Evolutionary conservation across 805 yeast species (phyloP).

Genomic region (Candida coquimbonensis): DNA sequence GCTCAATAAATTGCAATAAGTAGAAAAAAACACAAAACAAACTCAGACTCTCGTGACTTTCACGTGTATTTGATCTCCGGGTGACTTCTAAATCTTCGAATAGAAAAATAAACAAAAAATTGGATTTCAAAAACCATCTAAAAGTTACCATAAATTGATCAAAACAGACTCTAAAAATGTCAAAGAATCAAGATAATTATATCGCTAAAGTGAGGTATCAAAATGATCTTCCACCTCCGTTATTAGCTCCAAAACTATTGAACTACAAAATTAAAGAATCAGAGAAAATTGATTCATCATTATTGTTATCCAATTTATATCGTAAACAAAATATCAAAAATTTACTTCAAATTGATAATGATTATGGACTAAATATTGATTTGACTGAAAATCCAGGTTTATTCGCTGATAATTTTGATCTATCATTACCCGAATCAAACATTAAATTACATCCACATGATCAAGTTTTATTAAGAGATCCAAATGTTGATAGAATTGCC

Average conservation of each 20-base stretch:
- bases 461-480: constrained; percentile 70
- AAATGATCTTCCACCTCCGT: constrained; percentile 89
- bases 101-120: too few species aligned
- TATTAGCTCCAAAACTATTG: constrained; percentile 80
- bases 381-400: constrained; percentile 58
- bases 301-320: constrained; percentile 62
- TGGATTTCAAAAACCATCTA: too few species aligned
- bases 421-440: constrained; percentile 10
- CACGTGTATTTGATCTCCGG: too few species aligned
- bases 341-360: constrained; percentile 50
- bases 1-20: too few species aligned
- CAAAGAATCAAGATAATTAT: constrained; percentile 55
- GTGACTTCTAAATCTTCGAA: too few species aligned
- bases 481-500: constrained; percentile 38
- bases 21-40: too few species aligned
- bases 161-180: constrained; percentile 22
- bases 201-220: constrained; percentile 77
- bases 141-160: too few species aligned
- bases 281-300: constrained; percentile 42
- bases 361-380: constrained; percentile 74
- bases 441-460: constrained; percentile 71
- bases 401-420: constrained; percentile 40
- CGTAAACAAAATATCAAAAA: constrained; percentile 61
- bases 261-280: constrained; percentile 36
- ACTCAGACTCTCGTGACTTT: too few species aligned